phyloP scores from a whole-genome alignment of 208 protist species.

The Trypanosomatidae sp. region DNA sequence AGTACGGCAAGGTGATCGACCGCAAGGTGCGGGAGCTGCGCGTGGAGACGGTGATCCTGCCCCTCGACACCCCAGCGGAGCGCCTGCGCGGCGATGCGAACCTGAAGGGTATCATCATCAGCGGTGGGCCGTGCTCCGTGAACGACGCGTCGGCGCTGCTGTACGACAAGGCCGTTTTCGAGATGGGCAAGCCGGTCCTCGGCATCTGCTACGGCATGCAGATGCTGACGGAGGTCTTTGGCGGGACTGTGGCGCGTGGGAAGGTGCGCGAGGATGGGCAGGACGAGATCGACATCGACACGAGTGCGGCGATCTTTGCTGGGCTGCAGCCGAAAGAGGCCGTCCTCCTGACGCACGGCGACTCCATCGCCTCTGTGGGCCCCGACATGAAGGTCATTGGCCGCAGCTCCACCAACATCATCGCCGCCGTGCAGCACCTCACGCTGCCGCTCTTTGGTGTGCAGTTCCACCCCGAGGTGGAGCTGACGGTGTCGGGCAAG shows the following conservation, averaged over 20 bases:
- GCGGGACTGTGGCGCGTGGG: constrained; percentile 87
- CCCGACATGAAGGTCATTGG: constrained; percentile 56
- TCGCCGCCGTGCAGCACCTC: constrained; percentile 80
- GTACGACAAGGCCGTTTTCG: constrained; percentile 78
- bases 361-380: constrained; percentile 61
- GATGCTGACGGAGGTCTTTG: constrained; percentile 84
- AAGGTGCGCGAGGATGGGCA: constrained; percentile 95
- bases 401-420: constrained; percentile 62
- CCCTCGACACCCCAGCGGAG: constrained; percentile 69
- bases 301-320: constrained; percentile 52
- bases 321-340: constrained; percentile 51
- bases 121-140: constrained; percentile 92
- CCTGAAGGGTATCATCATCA: constrained; percentile 95
- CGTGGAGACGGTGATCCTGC: constrained; percentile 92
- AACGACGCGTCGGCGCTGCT: constrained; percentile 87
- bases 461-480: constrained; percentile 98
- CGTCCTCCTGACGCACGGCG: constrained; percentile 96
- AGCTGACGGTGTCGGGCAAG: constrained; percentile 94
- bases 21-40: constrained; percentile 94
- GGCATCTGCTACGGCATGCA: constrained; percentile 99
- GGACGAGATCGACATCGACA: constrained; percentile 78
- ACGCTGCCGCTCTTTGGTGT: constrained; percentile 84
- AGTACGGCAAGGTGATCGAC: constrained; percentile 97
- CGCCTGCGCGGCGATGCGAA: constrained; percentile 39
- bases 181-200: constrained; percentile 86